Conservation (phyloP, 2,329 filamentous ascomycete species). For the Xylariaceae sp. region DNA sequence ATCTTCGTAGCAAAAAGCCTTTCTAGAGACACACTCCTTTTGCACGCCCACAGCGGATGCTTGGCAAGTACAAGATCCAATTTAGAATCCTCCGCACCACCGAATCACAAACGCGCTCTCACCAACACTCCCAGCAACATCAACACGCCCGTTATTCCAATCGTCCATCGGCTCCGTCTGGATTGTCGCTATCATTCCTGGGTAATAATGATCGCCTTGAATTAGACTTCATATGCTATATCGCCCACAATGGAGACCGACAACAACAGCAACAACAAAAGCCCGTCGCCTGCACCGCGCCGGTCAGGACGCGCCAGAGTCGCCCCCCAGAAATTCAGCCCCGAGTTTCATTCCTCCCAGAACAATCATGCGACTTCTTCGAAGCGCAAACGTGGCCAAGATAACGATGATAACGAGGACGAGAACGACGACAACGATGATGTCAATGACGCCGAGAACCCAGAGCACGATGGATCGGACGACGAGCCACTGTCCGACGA, state of each 20-base stretch:
- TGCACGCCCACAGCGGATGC: background rate
- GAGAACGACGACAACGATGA: background rate
- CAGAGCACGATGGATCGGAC: slow-evolving; percentile 42
- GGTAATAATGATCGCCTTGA: slow-evolving; percentile 25
- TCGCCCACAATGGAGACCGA: slow-evolving; percentile 48
- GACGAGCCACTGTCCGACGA: slow-evolving; percentile 33
- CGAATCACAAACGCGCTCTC: slow-evolving; percentile 10
- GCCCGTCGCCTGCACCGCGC: slow-evolving; percentile 49
- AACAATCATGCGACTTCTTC: slow-evolving; percentile 37
- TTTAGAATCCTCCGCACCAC: slow-evolving; percentile 20
- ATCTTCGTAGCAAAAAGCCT: background rate
- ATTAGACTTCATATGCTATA: slow-evolving; percentile 35
- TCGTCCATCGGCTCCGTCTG: slow-evolving; percentile 11
- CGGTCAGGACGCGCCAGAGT: slow-evolving; percentile 65
- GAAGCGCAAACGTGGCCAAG: slow-evolving; percentile 52
- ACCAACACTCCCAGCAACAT: slow-evolving; percentile 1
- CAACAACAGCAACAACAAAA: slow-evolving; percentile 53
- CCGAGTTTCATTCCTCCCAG: slow-evolving; percentile 39
- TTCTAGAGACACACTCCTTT: background rate
- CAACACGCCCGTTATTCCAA: slow-evolving; percentile 16
- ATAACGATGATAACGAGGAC: slow-evolving; percentile 11
- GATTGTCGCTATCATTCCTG: slow-evolving; percentile 9
- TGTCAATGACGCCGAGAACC: slow-evolving; percentile 35
- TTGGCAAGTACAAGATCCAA: background rate
- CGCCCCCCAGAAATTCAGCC: slow-evolving; percentile 54